Base-by-base conservation (phyloP, 176 grass and related monocot genomes). In the Elaeis guineensis region DNA sequence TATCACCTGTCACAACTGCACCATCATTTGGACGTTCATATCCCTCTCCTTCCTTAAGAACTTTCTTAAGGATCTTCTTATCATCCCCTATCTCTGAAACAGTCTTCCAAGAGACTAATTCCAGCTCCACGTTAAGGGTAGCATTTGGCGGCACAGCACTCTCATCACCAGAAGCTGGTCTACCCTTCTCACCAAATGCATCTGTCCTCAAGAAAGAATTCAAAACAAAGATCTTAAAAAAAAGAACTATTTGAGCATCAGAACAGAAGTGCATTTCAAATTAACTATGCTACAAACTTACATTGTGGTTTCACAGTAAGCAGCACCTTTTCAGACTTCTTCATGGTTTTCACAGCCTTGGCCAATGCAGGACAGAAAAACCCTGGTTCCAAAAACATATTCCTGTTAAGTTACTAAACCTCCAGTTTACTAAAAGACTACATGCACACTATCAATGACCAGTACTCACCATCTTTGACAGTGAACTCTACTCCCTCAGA, bases 401-500 rank as follows among this genome's bases (percentile, higher is more conserved):
- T 12, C 35, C 11, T 44, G 35, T 14, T 44, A 44, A 12, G 2
- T 44, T 44, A 44, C 35, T 44, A 12, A 12, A 44, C 35, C 11
- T 14, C 12, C 35, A 12, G 35, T 44, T 12, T 44, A 44, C 6
- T 14, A 44, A 44, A 1, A 12, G 35, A 12, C 11, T 14, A 14
- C 0, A 44, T 14, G 35, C 8, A 44, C 35, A 44, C 12, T 14
- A 14, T 44, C 35, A 44, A 14, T 44, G 35, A 44, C 12, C 2
- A 3, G 19, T 21, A 51, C 21, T 17, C 62, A 94, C 89, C 89
- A 32, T 89, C 81, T 82, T 74, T 82, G 19, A 94, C 72, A 1
- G 80, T 94, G 78, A 94, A 94, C 71, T 94, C 84, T 59, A 79
- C 17, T 22, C 84, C 89, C 73, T 89, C 78, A 64, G 84, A 94